Base-by-base conservation (phyloP, 208 protist species). In the Phytomonas sp. region DNA sequence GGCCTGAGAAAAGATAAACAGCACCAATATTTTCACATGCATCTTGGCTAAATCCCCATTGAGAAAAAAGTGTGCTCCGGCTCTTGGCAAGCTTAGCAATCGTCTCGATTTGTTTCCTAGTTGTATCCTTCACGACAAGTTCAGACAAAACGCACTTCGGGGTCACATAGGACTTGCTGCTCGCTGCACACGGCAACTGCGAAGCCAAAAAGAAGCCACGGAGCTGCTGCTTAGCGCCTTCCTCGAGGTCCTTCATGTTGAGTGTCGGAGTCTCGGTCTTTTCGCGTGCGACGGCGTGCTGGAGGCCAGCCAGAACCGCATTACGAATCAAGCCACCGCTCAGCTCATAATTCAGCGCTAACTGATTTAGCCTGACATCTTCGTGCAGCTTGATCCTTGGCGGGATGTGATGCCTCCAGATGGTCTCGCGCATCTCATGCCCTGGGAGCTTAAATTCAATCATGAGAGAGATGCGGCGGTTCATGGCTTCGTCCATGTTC, bases 251-350 rank as follows among this genome's bases (percentile, higher is more conserved):
- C 59, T 69, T 76, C 82, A 89, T 91, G 52, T 60, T 56, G 49
- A 95, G 70, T 56, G 73, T 86, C 14, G 92, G 89, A 29, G 67
- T 68, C 4, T 78, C 70, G 14, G 61, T 88, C 63, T 88, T 83
- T 70, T 96, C 88, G 14, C 91, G 81, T 3, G 87, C 80, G 30
- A 97, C 91, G 29, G 92, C 92, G 64, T 83, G 72, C 70, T 66
- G 83, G 30, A 97, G 31, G 12, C 89, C 89, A n/a, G 88, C 83
- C 34, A 97, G 77, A 45, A 94, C 83, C 26, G 94, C 90, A 79
- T 97, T 97, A 63, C 93, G 93, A 42, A 97, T 97, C 16, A 97
- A 81, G 5, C 94, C 94, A 49, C 92, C 92, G 26, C 86, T 90
- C 26, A 97, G 80, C 73, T 97, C 92, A 73, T 91, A 97, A 79